Base-by-base conservation (phyloP, 371 early-diverging fungal species). In the Fennellomyces sp. region DNA sequence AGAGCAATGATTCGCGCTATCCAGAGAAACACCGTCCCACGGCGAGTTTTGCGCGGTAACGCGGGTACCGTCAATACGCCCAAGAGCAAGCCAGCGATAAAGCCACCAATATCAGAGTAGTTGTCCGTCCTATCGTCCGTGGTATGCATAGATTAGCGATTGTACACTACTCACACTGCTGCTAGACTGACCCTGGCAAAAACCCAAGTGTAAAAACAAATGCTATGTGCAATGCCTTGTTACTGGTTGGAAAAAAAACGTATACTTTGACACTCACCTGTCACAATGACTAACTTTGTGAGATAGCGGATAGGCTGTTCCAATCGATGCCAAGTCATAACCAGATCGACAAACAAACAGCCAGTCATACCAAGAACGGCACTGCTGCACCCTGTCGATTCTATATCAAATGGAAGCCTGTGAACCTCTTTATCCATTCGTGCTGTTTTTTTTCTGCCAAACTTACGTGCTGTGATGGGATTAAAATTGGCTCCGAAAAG, bases 361-460 rank as follows among this genome's bases (percentile, higher is more conserved):
- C 85, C 91, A 49, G 88, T 66, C 48, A 94, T 58, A 19, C 76
- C 94, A 69, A 88, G 91, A 6, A 92, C 58, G 1, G 91, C 77
- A 3, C 91, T 88, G 35, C 89, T 89, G 42, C 86, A 82, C 2
- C 94, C 94, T 55, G 90, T 84, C 0, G 84, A 84, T 5, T 77
- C 80, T 75, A 60, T 5, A 51, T n/a, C 21, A 8, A 8, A n/a
- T 21, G 12, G 47, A n/a, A 49, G 1, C 13, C 5, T 27, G 33
- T 31, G 8, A 35, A 12, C 0, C 21, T 26, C 17, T 19, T 23
- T 48, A n/a, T 31, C 10, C 25, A 29, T 58, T 6, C 5, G 13
- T 25, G 6, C n/a, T 0, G 19, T 13, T 15, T 10, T 6, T 19
- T 28, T 21, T 30, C 3, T 7, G 28, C 2, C 19, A 38, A n/a